These are phyloP conservation scores for Colletotrichum sp. DNA, from an alignment of 2,329 filamentous ascomycete species.

Conservation along the genomic window DNA sequence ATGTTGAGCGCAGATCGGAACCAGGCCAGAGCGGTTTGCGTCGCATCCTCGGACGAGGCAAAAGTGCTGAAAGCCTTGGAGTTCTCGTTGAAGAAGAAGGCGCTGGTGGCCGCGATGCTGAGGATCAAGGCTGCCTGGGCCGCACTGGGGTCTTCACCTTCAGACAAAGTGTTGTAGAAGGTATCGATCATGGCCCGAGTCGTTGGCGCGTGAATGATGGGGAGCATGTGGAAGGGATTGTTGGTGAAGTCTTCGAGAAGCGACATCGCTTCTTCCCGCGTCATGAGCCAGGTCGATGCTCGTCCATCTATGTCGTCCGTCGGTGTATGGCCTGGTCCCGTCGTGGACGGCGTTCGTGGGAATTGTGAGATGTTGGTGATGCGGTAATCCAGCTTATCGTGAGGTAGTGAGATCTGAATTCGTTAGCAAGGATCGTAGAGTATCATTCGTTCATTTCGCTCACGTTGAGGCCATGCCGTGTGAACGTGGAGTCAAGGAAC, in stretches of 20 bases:
- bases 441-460: background rate
- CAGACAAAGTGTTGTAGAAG: conserved; percentile 23
- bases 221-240: conserved; percentile 29
- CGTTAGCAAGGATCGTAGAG: background rate
- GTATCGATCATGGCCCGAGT: conserved; percentile 19
- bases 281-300: conserved; percentile 22
- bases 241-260: conserved; percentile 31
- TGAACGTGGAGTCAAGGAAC: conserved; percentile 9
- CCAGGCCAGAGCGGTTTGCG: conserved; percentile 29
- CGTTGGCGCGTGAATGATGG: conserved; percentile 30
- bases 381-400: background rate
- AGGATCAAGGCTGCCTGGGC: conserved; percentile 29
- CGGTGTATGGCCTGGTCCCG: background rate
- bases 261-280: conserved; percentile 26
- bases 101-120: conserved; percentile 30
- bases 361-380: background rate
- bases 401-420: background rate
- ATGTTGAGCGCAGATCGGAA: conserved; percentile 37
- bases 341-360: background rate
- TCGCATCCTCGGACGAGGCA: background rate
- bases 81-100: conserved; percentile 29
- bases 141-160: conserved; percentile 15
- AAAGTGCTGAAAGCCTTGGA: background rate
- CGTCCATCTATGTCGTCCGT: background rate
- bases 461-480: background rate